Evolutionary conservation across 768 basidiomycete genomes (phyloP), one percentile per base, ranked within the genome.

Genomic region (Cyclocybe aegerita): DNA sequence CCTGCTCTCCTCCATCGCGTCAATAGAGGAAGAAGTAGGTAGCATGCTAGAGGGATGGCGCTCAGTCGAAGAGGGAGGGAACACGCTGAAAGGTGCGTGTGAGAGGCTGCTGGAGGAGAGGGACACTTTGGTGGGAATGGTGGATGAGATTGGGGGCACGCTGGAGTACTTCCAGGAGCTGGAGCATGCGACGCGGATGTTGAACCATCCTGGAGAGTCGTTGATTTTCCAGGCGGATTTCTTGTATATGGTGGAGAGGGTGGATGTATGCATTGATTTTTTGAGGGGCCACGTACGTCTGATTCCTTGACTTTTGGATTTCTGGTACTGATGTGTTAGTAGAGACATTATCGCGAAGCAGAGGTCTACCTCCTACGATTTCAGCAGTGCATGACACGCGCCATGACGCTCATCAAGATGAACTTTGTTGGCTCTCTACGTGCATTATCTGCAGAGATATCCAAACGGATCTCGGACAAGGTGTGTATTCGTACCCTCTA

Each of bases 381-480:
- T 69, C 96, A 97, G 62, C 97, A 99, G 68, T 99, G 97, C 65
- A 88, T 98, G 82, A 97, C 93, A 0, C 84, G 97, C 23, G 90
- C 93, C 8, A 98, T 98, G 96, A 98, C 95, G 0, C 79, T 99
- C 39, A 92, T 98, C 73, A 96, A 91, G 69, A 95, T 98, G 85
- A 94, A 89, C 70, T 98, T 97, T 61, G 85, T 96, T 5, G 88
- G 86, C 4, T 88, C 90, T 7, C 73, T 98, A 5, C 79, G 88
- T 36, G 84, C 88, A 0, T 76, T 97, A 9, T 83, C 88, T 1
- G 71, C 80, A 4, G 96, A 98, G 58, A 80, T 96, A 15, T 79
- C 80, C 1, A 88, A 79, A 58, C 80, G 88, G 8, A 65, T 95
- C 39, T 76, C 76, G 2, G 93, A 95, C 52, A 89, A 87, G 76